Base-by-base conservation (phyloP, 805 yeast genomes). In the Wickerhamiella australiensis region DNA sequence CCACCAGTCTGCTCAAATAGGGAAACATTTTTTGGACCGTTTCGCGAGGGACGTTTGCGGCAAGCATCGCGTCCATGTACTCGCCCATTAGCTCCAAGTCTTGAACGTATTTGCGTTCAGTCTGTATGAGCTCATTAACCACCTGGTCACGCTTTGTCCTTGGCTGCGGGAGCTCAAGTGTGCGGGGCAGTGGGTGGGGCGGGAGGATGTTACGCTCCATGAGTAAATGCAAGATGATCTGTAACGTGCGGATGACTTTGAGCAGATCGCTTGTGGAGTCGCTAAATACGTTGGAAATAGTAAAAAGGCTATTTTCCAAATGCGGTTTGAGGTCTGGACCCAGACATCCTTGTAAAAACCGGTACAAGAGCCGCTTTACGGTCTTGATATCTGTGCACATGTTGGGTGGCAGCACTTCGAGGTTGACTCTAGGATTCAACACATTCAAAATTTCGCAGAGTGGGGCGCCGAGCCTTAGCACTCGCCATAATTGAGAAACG, bases 401-500 rank as follows among this genome's bases (percentile, higher is more conserved):
- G 5, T 82, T 77, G 13, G 80, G 74, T 1, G 81, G 73, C 42
- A 82, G 68, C 49, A 79, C 77, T 49, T 74, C 72, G 38, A 71
- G 63, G 42, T 46, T 46, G 37, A 67, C 64, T 35, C 72, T 73
- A 1, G 81, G 80, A 49, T 72, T 72, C 18, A 86, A 73, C 12
- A 78, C 70, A 65, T 92, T 90, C 70, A 82, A 85, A 6, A 90
- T 68, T 38, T 85, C 75, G 64, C 97, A 88, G 38, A 92, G 69
- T 3, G 97, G 95, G 2, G 94, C 81, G 9, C 97, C 98, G 59
- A 84, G 86, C 59, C 90, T 94, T 59, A 92, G 80, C 29, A 92
- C 68, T 56, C 85, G 80, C 78, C 95, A 84, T 40, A 92, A 63
- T 54, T 86, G 88, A 1, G 96, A 86, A 2, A 85, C 96, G 2